Evolutionary conservation across 495 filamentous ascomycete genomes (phyloP).

Genomic region (Jackrogersella multiformis): DNA sequence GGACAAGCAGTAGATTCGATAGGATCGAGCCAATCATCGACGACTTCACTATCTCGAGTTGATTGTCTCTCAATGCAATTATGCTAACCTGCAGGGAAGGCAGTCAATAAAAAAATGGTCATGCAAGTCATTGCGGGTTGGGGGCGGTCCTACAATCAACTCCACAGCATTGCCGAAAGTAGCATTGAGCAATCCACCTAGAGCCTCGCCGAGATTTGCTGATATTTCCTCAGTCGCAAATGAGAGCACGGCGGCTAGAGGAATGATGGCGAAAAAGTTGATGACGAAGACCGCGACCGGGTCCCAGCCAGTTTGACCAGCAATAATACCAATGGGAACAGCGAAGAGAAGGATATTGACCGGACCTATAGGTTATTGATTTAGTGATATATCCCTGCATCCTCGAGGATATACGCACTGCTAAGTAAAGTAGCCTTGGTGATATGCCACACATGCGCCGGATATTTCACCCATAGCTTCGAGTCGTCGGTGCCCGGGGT

Average conservation of each 20-base stretch:
- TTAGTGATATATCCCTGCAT: slow-evolving; percentile 10
- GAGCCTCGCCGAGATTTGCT: slow-evolving; percentile 81
- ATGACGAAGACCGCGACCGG: slow-evolving; percentile 81
- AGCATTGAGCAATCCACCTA: slow-evolving; percentile 94
- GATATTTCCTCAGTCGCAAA: slow-evolving; percentile 96
- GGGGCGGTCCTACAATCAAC: slow-evolving; percentile 76
- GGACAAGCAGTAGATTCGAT: slow-evolving; percentile 92
- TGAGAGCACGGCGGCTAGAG: slow-evolving; percentile 88
- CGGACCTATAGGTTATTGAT: slow-evolving; percentile 60
- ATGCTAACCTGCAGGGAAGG: slow-evolving; percentile 78
- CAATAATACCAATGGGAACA: slow-evolving; percentile 87
- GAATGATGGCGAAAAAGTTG: slow-evolving; percentile 97
- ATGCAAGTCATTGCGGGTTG: slow-evolving; percentile 27
- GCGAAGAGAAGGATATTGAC: slow-evolving; percentile 89
- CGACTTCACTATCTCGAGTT: slow-evolving; percentile 95
- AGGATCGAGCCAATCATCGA: slow-evolving; percentile 98
- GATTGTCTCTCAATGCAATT: slow-evolving; percentile 81
- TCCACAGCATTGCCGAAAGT: slow-evolving; percentile 99
- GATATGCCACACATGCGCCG: slow-evolving; percentile 61
- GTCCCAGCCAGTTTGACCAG: slow-evolving; percentile 76
- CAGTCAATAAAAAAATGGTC: slow-evolving; percentile 30
- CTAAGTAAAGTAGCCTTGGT: slow-evolving; percentile 63
- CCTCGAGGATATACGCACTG: slow-evolving; percentile 51
- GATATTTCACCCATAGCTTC: slow-evolving; percentile 66
- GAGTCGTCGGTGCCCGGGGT: slow-evolving; percentile 59